Evolutionary conservation across 306 rosid species (phyloP).

Genomic region (Cicer chorassanicum): DNA sequence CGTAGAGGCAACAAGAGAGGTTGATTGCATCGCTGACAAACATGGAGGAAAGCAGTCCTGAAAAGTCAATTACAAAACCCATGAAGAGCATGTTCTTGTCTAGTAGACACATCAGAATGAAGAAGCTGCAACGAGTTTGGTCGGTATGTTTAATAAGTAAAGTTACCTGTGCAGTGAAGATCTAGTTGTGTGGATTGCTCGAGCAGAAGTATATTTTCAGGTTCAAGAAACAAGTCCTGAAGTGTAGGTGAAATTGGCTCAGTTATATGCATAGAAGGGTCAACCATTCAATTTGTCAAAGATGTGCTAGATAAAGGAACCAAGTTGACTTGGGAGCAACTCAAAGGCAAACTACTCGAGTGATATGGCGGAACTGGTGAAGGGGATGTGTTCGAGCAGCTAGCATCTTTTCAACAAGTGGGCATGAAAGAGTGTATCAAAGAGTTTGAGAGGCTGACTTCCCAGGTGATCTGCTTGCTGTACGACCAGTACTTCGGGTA

Average conservation of each 20-base stretch:
- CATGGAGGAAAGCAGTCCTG: background rate
- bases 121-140: no score
- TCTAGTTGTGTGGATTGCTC: no score
- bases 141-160: no score
- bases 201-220: background rate
- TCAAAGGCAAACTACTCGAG: background rate
- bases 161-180: background rate
- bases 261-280: background rate
- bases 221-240: background rate
- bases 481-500: no score
- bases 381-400: background rate
- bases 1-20: background rate
- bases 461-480: no score
- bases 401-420: background rate
- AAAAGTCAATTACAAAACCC: background rate
- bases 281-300: background rate
- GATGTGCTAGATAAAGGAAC: background rate
- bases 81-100: background rate
- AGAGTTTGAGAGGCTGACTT: no score
- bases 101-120: no score
- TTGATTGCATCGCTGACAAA: background rate
- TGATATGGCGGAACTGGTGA: background rate
- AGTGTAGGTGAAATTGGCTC: background rate
- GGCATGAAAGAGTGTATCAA: no score
- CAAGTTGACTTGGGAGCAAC: background rate